Percentiles rank a stretch among this genome's conserved stretches.
phyloP scores from a whole-genome alignment of 208 protist species.

The Acanthamoeba royreba region DNA sequence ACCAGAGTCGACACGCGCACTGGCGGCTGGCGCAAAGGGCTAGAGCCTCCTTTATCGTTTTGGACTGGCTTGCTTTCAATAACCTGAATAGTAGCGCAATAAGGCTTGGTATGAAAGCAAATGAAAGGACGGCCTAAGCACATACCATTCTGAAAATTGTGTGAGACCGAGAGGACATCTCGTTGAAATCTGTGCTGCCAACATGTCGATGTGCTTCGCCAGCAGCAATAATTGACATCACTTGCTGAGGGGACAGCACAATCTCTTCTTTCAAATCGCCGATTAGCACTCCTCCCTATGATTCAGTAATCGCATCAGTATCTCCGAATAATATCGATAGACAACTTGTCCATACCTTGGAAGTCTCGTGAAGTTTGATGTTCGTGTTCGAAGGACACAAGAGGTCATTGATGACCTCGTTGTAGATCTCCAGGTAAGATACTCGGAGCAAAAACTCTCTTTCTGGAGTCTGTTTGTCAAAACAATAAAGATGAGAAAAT shows the following conservation, averaged over 20 bases:
- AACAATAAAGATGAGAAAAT: neutral
- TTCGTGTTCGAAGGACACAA: slow-evolving; percentile 65
- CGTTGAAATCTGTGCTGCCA: slow-evolving; percentile 94
- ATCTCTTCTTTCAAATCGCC: slow-evolving; percentile 60
- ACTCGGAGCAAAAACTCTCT: slow-evolving; percentile 78
- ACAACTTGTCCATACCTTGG: neutral
- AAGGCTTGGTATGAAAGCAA: neutral
- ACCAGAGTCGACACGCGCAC: slow-evolving; percentile 45
- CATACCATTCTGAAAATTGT: slow-evolving; percentile 92
- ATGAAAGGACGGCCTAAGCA: neutral
- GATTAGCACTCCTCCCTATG: slow-evolving; percentile 36
- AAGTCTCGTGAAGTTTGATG: slow-evolving; percentile 68
- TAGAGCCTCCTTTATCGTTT: neutral
- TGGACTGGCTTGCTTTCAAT: neutral
- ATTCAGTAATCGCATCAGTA: neutral
- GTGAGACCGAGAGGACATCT: slow-evolving; percentile 91
- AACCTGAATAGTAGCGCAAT: neutral
- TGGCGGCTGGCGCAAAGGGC: neutral
- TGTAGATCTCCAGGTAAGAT: slow-evolving; percentile 86
- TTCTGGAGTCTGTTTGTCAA: slow-evolving; percentile 44
- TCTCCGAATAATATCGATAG: too few relatives aligned
- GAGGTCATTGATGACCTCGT: slow-evolving; percentile 79
- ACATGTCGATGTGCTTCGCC: slow-evolving; percentile 59
- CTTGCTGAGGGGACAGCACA: slow-evolving; percentile 47
- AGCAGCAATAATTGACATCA: neutral